These are phyloP conservation scores for Ceratobasidium sp. DNA, from an alignment of 1,284 basidiomycete genomes.

Conservation along the genomic window DNA sequence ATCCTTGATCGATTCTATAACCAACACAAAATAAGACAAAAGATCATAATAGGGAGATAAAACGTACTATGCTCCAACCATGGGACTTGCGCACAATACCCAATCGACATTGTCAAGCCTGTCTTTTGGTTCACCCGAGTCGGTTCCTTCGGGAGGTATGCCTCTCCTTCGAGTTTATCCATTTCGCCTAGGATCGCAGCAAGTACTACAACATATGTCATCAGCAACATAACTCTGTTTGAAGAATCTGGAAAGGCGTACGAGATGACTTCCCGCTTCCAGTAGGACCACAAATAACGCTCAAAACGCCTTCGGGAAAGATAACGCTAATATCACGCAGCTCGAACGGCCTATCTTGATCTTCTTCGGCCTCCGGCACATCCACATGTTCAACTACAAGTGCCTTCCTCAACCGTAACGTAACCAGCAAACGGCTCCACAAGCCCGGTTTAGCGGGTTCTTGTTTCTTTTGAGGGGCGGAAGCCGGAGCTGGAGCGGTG, in stretches of 20 bases:
- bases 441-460: not conserved
- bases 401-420: constrained; percentile 19
- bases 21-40: not conserved
- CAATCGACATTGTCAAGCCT: constrained; percentile 25
- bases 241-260: constrained; percentile 1
- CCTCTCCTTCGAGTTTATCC: constrained; percentile 6
- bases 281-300: constrained; percentile 44
- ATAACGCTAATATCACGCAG: constrained; percentile 34
- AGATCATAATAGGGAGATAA: not conserved
- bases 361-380: not conserved
- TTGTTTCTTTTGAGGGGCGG: constrained; percentile 19
- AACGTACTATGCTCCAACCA: constrained; percentile 45
- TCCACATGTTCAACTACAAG: not conserved
- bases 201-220: constrained; percentile 40
- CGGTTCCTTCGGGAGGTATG: constrained; percentile 42
- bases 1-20: constrained; percentile 25
- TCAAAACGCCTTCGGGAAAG: constrained; percentile 24
- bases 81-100: constrained; percentile 47
- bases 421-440: not conserved
- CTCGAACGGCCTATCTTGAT: constrained; percentile 31
- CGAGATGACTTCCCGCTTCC: constrained; percentile 43
- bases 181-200: not conserved
- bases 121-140: constrained; percentile 23
- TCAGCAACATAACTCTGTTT: not conserved
- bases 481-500: not conserved